A percentile compares a stretch with the other conserved stretches of the same genome.
Evolutionary conservation across 1,139 yeast genomes (phyloP).

Genomic region (Wickerhamomyces sp.): DNA sequence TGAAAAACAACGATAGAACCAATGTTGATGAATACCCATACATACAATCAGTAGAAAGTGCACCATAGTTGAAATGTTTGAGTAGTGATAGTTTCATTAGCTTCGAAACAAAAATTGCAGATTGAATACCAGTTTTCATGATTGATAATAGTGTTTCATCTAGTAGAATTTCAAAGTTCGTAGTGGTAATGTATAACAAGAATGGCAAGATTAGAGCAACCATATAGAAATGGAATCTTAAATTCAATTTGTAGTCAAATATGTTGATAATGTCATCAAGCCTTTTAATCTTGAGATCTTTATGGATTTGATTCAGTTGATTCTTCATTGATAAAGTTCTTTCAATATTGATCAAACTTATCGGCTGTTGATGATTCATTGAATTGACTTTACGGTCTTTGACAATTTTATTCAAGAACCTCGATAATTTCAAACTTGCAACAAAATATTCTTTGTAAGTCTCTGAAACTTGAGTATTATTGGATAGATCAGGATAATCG

Average conservation of each 20-base stretch:
- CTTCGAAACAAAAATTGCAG: slow-evolving; percentile 33
- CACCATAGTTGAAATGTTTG: slow-evolving; percentile 34
- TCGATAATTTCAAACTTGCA: slow-evolving; percentile 29
- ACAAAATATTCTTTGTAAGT: slow-evolving; percentile 30
- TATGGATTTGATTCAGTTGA: slow-evolving; percentile 29
- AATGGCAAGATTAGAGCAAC: slow-evolving; percentile 36
- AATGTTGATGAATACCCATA: slow-evolving; percentile 36
- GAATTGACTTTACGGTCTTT: slow-evolving; percentile 29
- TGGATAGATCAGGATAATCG: slow-evolving; percentile 68
- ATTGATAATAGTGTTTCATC: slow-evolving; percentile 35
- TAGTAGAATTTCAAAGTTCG: slow-evolving; percentile 23
- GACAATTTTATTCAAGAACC: slow-evolving; percentile 31
- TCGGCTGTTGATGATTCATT: slow-evolving; percentile 29
- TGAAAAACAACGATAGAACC: slow-evolving; percentile 30
- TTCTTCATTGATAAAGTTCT: slow-evolving; percentile 31
- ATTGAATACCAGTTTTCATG: slow-evolving; percentile 32
- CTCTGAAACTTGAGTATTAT: slow-evolving; percentile 31
- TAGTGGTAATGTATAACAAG: slow-evolving; percentile 31
- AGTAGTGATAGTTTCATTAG: slow-evolving; percentile 28
- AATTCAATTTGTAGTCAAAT: slow-evolving; percentile 34
- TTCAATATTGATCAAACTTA: slow-evolving; percentile 32
- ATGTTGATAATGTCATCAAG: slow-evolving; percentile 26
- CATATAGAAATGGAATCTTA: slow-evolving; percentile 34
- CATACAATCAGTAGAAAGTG: slow-evolving; percentile 35
- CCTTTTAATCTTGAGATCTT: slow-evolving; percentile 19